These are phyloP conservation scores for Rhododendron ovatum DNA, from an alignment of 148 eudicot species.

Conservation along the genomic window DNA sequence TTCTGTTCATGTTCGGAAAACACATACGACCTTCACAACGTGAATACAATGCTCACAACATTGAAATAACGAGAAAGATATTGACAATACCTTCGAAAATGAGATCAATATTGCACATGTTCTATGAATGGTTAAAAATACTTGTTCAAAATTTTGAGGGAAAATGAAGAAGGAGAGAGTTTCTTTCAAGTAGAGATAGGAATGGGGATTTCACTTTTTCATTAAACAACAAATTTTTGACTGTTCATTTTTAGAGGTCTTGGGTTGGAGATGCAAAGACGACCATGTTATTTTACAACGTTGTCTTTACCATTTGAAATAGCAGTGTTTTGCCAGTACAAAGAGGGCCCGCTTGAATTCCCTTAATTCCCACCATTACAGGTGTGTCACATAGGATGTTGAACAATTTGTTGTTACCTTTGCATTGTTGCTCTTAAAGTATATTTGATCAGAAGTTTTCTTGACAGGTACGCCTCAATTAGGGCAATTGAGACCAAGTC, in stretches of 20 bases:
- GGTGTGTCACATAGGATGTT: not conserved
- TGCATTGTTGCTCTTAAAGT: not conserved
- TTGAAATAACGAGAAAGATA: not conserved
- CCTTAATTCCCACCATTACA: not conserved
- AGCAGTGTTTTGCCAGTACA: not conserved
- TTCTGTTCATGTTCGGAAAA: not conserved
- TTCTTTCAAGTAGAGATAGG: not conserved
- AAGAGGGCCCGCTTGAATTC: not conserved
- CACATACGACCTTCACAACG: not conserved
- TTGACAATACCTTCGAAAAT: not conserved
- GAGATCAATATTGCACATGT: not conserved
- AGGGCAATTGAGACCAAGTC: constrained; percentile 90
- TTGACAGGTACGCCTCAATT: constrained; percentile 76
- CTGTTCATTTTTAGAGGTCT: not conserved
- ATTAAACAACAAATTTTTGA: not conserved
- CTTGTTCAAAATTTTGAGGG: not conserved
- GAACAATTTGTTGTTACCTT: not conserved
- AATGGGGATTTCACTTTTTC: not conserved
- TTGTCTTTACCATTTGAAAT: not conserved
- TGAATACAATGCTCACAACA: not conserved
- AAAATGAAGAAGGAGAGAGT: not conserved
- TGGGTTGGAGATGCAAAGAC: not conserved
- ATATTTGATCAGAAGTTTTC: not conserved
- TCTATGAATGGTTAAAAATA: too few species aligned
- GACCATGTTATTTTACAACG: not conserved